Conservation (phyloP, 495 filamentous ascomycete genomes). For the Hypoxylon fuscum region DNA sequence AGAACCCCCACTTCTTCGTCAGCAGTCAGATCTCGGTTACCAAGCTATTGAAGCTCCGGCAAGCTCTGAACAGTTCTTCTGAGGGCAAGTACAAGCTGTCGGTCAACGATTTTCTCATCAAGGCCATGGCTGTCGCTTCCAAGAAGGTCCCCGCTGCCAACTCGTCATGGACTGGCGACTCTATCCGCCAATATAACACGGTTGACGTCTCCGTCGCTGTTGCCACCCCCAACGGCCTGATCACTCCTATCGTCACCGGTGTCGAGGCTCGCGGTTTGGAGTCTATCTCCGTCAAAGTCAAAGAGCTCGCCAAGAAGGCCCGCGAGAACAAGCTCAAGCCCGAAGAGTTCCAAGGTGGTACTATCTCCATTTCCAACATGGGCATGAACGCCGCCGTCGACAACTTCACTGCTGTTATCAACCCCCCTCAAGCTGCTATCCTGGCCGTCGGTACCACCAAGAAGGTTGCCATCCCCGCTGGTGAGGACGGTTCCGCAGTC, state of each 20-base stretch:
- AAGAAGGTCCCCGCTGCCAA: constrained; percentile 96
- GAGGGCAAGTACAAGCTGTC: constrained; percentile 98
- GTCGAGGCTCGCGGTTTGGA: constrained; percentile 85
- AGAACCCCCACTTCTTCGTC: constrained; percentile 99
- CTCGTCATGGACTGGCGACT: constrained; percentile 88
- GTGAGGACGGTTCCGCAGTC: constrained; percentile 80
- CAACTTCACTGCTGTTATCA: constrained; percentile 99
- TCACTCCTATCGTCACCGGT: constrained; percentile 95
- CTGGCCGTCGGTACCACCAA: constrained; percentile 92
- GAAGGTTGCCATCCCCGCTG: constrained; percentile 91
- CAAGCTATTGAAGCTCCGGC: constrained; percentile 95
- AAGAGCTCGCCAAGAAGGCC: constrained; percentile 95
- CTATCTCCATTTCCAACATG: constrained; percentile 99
- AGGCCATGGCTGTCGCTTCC: constrained; percentile 87
- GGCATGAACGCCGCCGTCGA: constrained; percentile 98
- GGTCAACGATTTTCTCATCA: constrained; percentile 99
- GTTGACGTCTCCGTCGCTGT: constrained; percentile 96
- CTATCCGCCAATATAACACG: constrained; percentile 90
- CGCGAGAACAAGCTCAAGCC: constrained; percentile 98
- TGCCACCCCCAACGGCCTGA: constrained; percentile 90
- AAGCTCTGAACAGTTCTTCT: constrained; percentile 86
- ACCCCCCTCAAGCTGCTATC: constrained; percentile 96
- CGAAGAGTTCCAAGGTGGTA: constrained; percentile 98
- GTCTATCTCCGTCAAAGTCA: constrained; percentile 86
- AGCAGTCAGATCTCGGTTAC: constrained; percentile 83